Evolutionary conservation across 2,329 filamentous ascomycete genomes (phyloP).

Genomic region (Botrytis byssoidea): DNA sequence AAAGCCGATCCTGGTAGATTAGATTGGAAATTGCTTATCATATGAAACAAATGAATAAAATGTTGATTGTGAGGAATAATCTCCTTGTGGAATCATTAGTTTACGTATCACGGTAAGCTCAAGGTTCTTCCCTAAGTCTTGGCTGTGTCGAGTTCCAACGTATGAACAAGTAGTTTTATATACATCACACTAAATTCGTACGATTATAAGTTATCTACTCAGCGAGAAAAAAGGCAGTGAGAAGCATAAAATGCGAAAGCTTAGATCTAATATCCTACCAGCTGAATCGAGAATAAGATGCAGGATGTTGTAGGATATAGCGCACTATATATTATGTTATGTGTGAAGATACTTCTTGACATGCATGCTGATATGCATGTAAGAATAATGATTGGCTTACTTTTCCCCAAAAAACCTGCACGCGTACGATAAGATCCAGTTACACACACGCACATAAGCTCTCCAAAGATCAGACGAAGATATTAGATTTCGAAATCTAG

Average conservation of each 20-base stretch:
- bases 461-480: not conserved
- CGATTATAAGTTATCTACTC: not conserved
- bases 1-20: not conserved
- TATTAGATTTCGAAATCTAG: not conserved
- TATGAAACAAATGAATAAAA: not conserved
- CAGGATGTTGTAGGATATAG: not conserved
- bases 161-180: not conserved
- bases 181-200: not conserved
- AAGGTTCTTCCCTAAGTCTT: not conserved
- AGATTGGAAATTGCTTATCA: not conserved
- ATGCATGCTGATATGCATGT: not conserved
- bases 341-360: not conserved
- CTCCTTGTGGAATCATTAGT: not conserved
- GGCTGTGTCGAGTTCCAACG: not conserved
- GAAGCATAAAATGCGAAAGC: not conserved
- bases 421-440: not conserved
- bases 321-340: not conserved
- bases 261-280: not conserved
- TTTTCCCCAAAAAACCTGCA: not conserved
- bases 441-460: not conserved
- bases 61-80: not conserved
- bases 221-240: not conserved
- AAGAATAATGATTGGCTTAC: not conserved
- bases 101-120: not conserved
- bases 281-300: not conserved